phyloP scores from a whole-genome alignment of 1,284 basidiomycete genomes.

The Quambalaria eucalypti region DNA sequence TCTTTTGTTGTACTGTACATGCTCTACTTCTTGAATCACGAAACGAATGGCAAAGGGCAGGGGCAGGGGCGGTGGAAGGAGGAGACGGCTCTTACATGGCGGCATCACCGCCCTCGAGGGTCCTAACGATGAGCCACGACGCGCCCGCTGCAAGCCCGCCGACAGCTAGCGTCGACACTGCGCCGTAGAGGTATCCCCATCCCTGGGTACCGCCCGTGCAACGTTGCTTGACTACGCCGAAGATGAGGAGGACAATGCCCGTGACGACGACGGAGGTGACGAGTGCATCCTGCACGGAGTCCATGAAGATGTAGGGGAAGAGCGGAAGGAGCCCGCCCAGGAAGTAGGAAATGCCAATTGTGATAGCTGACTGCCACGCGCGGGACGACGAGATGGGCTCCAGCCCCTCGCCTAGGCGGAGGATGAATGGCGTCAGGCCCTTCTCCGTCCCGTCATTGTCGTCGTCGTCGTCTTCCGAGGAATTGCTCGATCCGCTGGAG shows the following conservation, averaged over 20 bases:
- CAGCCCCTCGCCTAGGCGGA: slow-evolving; percentile 29
- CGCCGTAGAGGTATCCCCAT: slow-evolving; percentile 62
- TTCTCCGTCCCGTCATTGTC: slow-evolving; percentile 12
- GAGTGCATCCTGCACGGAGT: slow-evolving; percentile 20
- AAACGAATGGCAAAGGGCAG: too few species aligned
- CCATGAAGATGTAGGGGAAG: slow-evolving; percentile 35
- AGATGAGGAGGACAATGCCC: slow-evolving; percentile 29
- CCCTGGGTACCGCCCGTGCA: slow-evolving; percentile 28
- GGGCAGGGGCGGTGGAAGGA: too few species aligned
- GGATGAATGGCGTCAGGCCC: slow-evolving; percentile 37
- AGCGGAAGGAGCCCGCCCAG: slow-evolving; percentile 35
- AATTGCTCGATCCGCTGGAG: slow-evolving; percentile 13
- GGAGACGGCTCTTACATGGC: too few species aligned
- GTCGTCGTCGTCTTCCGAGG: slow-evolving; percentile 1
- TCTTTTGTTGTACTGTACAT: too few species aligned
- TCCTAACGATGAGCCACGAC: slow-evolving; percentile 73
- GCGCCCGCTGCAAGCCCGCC: slow-evolving; percentile 81
- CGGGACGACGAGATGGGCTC: slow-evolving; percentile 34
- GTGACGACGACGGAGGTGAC: slow-evolving; percentile 30
- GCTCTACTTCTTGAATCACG: too few species aligned
- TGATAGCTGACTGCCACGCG: slow-evolving; percentile 28
- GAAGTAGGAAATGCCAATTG: slow-evolving; percentile 35
- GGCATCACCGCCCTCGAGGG: slow-evolving; percentile 56
- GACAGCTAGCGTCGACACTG: slow-evolving; percentile 75
- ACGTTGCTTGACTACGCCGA: slow-evolving; percentile 36